Percentiles rank a stretch among this genome's conserved stretches.
Evolutionary conservation across 2,329 filamentous ascomycete genomes (phyloP).

Genomic region (Aspergillus candidus): DNA sequence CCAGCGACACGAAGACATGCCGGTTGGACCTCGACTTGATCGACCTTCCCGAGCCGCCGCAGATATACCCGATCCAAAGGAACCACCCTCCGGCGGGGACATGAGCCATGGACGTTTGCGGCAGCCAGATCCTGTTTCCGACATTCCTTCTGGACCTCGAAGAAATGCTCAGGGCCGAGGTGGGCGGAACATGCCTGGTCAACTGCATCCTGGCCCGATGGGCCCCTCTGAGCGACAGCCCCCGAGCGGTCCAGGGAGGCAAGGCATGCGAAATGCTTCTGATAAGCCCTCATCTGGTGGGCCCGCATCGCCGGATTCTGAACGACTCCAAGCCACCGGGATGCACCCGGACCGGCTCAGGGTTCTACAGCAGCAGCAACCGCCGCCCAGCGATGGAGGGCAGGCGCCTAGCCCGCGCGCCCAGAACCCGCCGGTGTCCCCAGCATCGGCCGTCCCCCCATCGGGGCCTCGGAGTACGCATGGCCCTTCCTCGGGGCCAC

Average conservation of each 20-base stretch:
- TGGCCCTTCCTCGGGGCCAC: conserved; percentile 30
- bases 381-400: conserved; percentile 13
- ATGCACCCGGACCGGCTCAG: conserved; percentile 52
- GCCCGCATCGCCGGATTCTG: conserved; percentile 27
- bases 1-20: conserved; percentile 42
- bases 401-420: conserved; percentile 16
- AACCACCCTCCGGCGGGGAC: conserved; percentile 36
- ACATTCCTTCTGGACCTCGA: conserved; percentile 52
- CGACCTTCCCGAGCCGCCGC: conserved; percentile 24
- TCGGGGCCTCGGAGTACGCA: conserved; percentile 37
- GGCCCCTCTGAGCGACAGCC: conserved; percentile 34
- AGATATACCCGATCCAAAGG: conserved; percentile 31
- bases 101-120: conserved; percentile 43
- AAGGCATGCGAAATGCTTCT: conserved; percentile 29
- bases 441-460: conserved; percentile 28
- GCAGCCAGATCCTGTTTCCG: conserved; percentile 31
- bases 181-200: conserved; percentile 35
- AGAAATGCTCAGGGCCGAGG: conserved; percentile 32
- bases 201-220: conserved; percentile 16
- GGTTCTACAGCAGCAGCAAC: conserved; percentile 35
- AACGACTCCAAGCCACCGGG: conserved; percentile 36
- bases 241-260: conserved; percentile 39
- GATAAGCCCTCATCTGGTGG: conserved; percentile 26
- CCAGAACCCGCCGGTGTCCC: conserved; percentile 18
- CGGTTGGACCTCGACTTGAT: conserved; percentile 48